phyloP scores from a whole-genome alignment of 352 stramenopile genomes.

The Phytophthora palmivora region DNA sequence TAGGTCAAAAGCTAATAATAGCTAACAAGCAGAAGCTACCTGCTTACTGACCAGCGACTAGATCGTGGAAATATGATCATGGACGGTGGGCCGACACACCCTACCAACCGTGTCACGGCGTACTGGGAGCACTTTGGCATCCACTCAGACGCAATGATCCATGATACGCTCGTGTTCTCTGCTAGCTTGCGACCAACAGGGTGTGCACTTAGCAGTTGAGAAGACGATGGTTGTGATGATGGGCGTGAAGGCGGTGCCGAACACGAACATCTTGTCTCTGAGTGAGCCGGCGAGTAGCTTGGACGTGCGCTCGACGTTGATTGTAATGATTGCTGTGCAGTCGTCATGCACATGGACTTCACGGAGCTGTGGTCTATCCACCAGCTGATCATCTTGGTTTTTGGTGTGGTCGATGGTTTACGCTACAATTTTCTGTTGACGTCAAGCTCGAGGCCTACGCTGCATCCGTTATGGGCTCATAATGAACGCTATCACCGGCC shows the following conservation, averaged over 20 bases:
- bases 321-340: conserved; percentile 48
- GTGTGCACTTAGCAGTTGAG: neutral
- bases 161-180: conserved; percentile 90
- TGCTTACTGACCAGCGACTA: too few species aligned
- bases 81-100: too few species aligned
- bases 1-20: too few species aligned
- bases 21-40: too few species aligned
- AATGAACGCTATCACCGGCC: too few species aligned
- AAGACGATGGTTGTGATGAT: conserved; percentile 11
- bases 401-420: too few species aligned
- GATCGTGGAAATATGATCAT: too few species aligned
- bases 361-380: conserved; percentile 68
- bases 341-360: conserved; percentile 75
- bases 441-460: too few species aligned
- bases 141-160: conserved; percentile 78
- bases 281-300: conserved; percentile 92
- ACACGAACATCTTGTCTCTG: conserved; percentile 93
- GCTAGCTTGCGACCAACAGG: conserved; percentile 75
- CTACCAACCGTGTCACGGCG: too few species aligned
- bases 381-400: conserved; percentile 21
- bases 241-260: conserved; percentile 90
- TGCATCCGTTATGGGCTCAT: too few species aligned
- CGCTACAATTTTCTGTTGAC: too few species aligned
- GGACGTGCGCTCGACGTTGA: conserved; percentile 64
- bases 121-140: too few species aligned